Evolutionary conservation across 768 basidiomycete species (phyloP), one percentile per base, ranked within the genome.

Genomic region (Holtermannia corniformis): DNA sequence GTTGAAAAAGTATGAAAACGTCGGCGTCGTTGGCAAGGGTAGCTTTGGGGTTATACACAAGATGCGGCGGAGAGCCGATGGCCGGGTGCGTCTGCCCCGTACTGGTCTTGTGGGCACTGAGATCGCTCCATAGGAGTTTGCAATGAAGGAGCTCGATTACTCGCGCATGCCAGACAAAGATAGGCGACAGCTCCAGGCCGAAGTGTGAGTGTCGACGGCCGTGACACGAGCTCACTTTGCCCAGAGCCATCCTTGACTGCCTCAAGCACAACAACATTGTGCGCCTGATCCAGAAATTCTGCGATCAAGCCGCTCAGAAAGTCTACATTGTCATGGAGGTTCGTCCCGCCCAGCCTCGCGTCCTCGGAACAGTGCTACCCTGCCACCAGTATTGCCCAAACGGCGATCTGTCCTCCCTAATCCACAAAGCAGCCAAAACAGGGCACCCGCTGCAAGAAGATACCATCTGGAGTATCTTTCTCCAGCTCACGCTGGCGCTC

Each of bases 41-140:
- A 87, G 87, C 3, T 99, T 99, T 76, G 95, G 95, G 1, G 87
- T 97, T 56, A 99, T 99, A 59, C 82, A 90, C 55, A 96, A 96
- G 76, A 92, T 96, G 12, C 78, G 82, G 57, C 76, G 90, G 62
- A 87, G 87, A 71, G 74, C 79, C 13, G 91, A 95, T 72, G 87
- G 87, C 27, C 63, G 80, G 71, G 89, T 91, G 60, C 59, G 85
- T 80, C n/a, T 19, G 4, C n/a, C 19, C n/a, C n/a, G n/a, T n/a
- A n/a, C n/a, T n/a, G n/a, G n/a, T n/a, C n/a, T n/a, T n/a, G n/a
- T 26, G 11, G 44, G 19, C 14, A 46, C 19, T 3, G 44, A n/a
- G 19, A 21, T 26, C 5, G 23, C 25, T 4, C 14, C 13, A n/a
- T 42, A 63, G 57, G 64, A 65, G 46, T 86, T 89, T 60, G 92